phyloP scores from a whole-genome alignment of 495 filamentous ascomycete genomes.

The Mytilinidion resinicola region DNA sequence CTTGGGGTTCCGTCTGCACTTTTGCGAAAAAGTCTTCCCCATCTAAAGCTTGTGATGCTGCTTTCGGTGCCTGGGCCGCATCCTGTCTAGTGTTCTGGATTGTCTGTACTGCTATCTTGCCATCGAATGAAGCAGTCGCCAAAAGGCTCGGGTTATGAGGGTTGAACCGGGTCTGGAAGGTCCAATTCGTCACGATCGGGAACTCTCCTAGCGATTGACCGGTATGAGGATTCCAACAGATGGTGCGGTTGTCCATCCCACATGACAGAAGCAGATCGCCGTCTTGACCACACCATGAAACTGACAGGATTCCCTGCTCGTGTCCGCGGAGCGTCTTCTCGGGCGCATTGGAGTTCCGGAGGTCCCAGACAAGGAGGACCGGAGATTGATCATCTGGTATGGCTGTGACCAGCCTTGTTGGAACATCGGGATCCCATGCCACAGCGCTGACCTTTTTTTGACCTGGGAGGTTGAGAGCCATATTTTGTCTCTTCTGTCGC shows the following conservation, averaged over 20 bases:
- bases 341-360: conserved; percentile 91
- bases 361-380: conserved; percentile 85
- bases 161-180: conserved; percentile 91
- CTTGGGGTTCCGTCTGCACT: conserved; percentile 84
- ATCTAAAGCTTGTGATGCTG: conserved; percentile 64
- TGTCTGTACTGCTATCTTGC: conserved; percentile 86
- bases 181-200: conserved; percentile 97
- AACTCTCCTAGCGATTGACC: conserved; percentile 85
- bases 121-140: conserved; percentile 94
- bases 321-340: conserved; percentile 85
- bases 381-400: conserved; percentile 88
- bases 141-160: conserved; percentile 85
- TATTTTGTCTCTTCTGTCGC: conserved; percentile 89
- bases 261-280: conserved; percentile 85
- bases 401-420: conserved; percentile 87
- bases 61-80: conserved; percentile 44
- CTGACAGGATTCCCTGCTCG: conserved; percentile 84
- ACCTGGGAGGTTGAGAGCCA: conserved; percentile 88
- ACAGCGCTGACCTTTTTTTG: conserved; percentile 92
- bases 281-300: conserved; percentile 95
- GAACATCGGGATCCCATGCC: conserved; percentile 90
- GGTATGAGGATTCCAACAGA: conserved; percentile 94
- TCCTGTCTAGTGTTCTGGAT: conserved; percentile 74
- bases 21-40: conserved; percentile 96
- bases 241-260: conserved; percentile 92